Evolutionary conservation across 2,329 filamentous ascomycete species (phyloP).

Genomic region (Fonsecaea multimorphosa): DNA sequence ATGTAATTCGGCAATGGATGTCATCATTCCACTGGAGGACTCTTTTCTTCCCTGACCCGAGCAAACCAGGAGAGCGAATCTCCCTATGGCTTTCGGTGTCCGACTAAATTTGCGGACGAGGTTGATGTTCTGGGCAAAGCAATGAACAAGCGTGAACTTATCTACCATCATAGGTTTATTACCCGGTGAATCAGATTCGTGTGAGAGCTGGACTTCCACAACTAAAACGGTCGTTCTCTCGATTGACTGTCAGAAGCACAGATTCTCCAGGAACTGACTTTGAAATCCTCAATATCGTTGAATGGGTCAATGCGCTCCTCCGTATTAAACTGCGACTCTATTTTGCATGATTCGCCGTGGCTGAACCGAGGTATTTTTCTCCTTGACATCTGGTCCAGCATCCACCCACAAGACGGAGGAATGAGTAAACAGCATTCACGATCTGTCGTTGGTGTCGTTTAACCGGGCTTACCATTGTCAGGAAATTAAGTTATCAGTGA

Average conservation of each 20-base stretch:
- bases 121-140: neutral
- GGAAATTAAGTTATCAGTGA: neutral
- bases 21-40: neutral
- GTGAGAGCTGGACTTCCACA: neutral
- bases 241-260: neutral
- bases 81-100: neutral
- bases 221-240: neutral
- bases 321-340: neutral
- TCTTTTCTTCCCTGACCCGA: neutral
- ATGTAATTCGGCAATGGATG: neutral
- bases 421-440: neutral
- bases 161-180: neutral
- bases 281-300: too few relatives aligned
- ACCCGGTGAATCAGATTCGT: neutral
- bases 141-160: neutral
- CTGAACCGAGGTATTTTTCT: neutral
- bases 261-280: too few relatives aligned
- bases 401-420: neutral
- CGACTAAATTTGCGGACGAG: neutral
- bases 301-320: neutral
- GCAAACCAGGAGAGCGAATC: neutral
- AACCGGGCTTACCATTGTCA: conserved; percentile 1
- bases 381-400: neutral
- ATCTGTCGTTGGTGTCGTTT: neutral
- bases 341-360: neutral